Evolutionary conservation across 2,329 filamentous ascomycete genomes (phyloP), one percentile per base, ranked within the genome.

Genomic region (Coccinonectria pachysandricola): DNA sequence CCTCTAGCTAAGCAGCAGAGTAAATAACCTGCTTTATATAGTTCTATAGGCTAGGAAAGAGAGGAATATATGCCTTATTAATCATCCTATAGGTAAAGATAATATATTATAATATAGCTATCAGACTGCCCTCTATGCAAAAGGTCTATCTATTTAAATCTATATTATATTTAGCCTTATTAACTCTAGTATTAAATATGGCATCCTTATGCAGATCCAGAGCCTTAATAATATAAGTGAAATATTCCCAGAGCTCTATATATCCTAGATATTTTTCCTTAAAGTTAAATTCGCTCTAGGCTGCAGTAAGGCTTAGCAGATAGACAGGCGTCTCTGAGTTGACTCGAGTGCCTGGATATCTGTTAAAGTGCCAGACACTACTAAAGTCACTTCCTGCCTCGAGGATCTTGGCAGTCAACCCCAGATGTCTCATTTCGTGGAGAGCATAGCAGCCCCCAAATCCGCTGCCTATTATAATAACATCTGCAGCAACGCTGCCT

Each of bases 61-160:
- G 17, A 3, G 52, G 53, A 15, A 60, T 49, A 27, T 64, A 53
- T 1, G 50, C 47, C 38, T 62, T 64, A 8, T 57, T 52, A 0
- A 59, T 52, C 24, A 64, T 62, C 0, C 68, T 67, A 2, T 59
- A 59, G 7, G 56, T 57, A 7, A 58, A 45, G 13, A 71, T 37
- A 3, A 71, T 49, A 36, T 56, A 69, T 10, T 50, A 57, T n/a
- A 54, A 45, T 8, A 48, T 54, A 10, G 54, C 57, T 1, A 18
- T 39, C 9, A 38, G 35, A 3, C 63, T 64, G 16, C 54, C 54
- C 7, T 52, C 52, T 0, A 60, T 64, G 6, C 34, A 49, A 8
- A 71, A 40, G 0, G 43, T 50, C 68, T 68, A 72, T 19, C 38
- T 44, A 0, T 46, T 47, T 3, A 49, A 31, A 0, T 37, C 16